Base-by-base conservation (phyloP, 2,329 filamentous ascomycete genomes). In the Dactylellina haptotyla region DNA sequence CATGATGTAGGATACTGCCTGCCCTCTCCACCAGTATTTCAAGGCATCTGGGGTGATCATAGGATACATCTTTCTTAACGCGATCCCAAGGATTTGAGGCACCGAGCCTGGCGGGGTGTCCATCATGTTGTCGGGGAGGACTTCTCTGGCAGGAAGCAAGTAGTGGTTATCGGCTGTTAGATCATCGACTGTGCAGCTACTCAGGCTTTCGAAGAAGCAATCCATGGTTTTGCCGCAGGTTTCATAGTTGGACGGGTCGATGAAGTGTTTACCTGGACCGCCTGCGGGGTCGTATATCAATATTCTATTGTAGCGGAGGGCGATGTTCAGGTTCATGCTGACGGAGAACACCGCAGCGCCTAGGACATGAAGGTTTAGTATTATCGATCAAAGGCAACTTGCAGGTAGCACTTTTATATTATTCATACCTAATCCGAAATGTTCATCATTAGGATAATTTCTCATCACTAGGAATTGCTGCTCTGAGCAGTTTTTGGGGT, bases 1-100 rank as follows among this genome's bases (percentile, higher is more conserved):
- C 75, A 78, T 75, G 25, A 76, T 61, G 72, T 76, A 78, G 5
- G 75, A 67, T 51, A 73, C 69, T 5, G 67, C 74, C 46, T 77
- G 75, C 0, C 71, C 62, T 23, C 75, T 59, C 76, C 77, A 77
- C 77, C 75, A 78, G 30, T 78, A 77, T 53, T 75, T 76, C 12
- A 62, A 25, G 6, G 75, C 66, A 43, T 78, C 76, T 18, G 45
- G 43, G 5, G 56, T 76, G 39, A 78, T 76, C 57, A 76, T 70
- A 16, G 75, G 66, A 43, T 67, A 67, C 16, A 74, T 41, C 12
- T 32, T 54, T 39, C 41, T 57, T 12, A 77, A 50, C 4, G 66
- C 67, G 25, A 72, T 62, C 34, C 57, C 75, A 5, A 77, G 63
- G 5, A 77, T 39, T 14, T 61, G 75, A 1, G 72, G 76, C 2